Conservation (phyloP, 192 early-diverging fungal species). For the Coemansia sp. region DNA sequence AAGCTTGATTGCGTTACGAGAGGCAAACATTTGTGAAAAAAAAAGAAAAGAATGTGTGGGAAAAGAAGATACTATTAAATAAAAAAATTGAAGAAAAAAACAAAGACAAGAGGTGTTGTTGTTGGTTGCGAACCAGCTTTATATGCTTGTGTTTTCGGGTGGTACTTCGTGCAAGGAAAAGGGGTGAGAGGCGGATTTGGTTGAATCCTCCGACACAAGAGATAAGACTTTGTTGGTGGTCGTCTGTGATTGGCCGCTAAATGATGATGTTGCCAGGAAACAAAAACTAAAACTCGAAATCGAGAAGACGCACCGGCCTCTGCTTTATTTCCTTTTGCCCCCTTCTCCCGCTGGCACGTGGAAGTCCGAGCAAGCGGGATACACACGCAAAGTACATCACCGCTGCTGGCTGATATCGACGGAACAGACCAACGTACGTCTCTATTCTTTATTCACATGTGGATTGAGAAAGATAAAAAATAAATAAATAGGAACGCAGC, state of each 20-base stretch:
- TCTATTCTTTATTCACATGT: too few relatives aligned
- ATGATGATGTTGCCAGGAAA: neutral
- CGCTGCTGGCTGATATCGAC: too few relatives aligned
- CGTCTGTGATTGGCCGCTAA: slow-evolving; percentile 9
- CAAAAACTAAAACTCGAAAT: neutral
- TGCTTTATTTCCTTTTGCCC: neutral
- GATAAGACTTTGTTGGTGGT: neutral
- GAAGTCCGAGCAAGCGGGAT: neutral
- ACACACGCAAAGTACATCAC: neutral
- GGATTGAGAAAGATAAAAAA: too few relatives aligned
- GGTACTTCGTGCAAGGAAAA: neutral
- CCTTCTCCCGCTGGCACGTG: neutral
- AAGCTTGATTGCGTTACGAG: slow-evolving; percentile 46
- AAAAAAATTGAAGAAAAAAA: neutral
- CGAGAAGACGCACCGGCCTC: neutral
- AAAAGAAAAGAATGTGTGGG: neutral
- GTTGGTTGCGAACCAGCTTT: neutral
- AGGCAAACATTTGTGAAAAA: slow-evolving; percentile 49
- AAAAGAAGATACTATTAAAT: neutral
- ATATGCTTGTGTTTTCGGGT: neutral
- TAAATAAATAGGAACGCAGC: too few relatives aligned
- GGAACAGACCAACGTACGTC: too few relatives aligned
- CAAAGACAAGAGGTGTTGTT: neutral
- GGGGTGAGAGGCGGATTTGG: neutral
- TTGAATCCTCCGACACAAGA: slow-evolving; percentile 2